phyloP scores from a whole-genome alignment of 306 rosid species.

The Morella rubra region DNA sequence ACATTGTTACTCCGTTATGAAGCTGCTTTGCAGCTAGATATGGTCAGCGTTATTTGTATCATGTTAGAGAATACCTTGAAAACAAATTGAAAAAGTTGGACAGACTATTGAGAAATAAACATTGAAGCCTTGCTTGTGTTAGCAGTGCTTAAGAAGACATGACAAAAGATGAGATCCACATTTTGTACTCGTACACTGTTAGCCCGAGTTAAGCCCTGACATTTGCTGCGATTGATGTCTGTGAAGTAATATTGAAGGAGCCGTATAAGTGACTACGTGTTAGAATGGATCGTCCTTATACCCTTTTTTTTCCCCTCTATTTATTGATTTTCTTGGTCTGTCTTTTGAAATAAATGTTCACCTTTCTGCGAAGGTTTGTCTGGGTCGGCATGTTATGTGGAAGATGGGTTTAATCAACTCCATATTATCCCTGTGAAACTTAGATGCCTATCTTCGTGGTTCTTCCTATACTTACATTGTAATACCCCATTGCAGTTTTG shows the following conservation, averaged over 20 bases:
- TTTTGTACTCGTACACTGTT: neutral
- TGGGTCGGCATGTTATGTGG: neutral
- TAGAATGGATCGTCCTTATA: neutral
- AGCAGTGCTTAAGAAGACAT: neutral
- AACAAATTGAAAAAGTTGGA: too few relatives aligned
- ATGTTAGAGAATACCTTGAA: neutral
- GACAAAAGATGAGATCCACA: slow-evolving; percentile 6
- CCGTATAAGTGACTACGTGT: neutral
- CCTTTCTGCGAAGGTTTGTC: neutral
- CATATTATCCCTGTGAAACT: neutral
- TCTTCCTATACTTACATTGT: neutral
- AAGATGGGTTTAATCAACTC: neutral
- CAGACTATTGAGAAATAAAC: neutral
- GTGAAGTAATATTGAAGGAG: neutral
- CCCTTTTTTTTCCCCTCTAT: neutral
- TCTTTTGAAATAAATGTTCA: neutral
- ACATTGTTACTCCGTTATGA: neutral
- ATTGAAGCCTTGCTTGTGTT: neutral
- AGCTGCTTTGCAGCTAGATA: neutral
- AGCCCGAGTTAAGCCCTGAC: neutral
- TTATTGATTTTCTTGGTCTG: neutral
- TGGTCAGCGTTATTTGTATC: neutral
- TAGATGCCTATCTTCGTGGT: neutral
- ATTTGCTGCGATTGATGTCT: neutral
- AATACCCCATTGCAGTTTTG: neutral